Conservation (phyloP, 768 basidiomycete genomes). For the Mrakia blollopis region DNA sequence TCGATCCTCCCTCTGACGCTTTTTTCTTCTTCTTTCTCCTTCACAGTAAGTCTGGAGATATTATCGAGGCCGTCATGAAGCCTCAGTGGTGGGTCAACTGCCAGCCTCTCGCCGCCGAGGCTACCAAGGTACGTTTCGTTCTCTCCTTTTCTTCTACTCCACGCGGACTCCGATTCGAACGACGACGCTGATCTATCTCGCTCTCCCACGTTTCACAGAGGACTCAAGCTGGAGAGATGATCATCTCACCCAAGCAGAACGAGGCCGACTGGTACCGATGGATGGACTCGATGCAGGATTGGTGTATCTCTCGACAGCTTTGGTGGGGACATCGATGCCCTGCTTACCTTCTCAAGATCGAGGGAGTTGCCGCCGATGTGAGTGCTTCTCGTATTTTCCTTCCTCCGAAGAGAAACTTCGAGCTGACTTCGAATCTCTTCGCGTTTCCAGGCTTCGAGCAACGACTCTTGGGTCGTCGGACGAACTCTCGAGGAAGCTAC, state of each 20-base stretch:
- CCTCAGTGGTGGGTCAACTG: conserved; percentile 99
- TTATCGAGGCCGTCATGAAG: conserved; percentile 91
- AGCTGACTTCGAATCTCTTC: neutral
- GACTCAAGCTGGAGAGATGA: conserved; percentile 77
- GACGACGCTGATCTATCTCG: neutral
- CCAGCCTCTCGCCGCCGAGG: conserved; percentile 82
- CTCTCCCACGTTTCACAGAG: conserved; percentile 53
- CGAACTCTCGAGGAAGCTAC: conserved; percentile 70
- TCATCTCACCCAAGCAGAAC: conserved; percentile 74
- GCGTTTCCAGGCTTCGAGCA: conserved; percentile 55
- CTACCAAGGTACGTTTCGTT: conserved; percentile 59
- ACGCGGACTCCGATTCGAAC: no score
- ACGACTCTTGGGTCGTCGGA: conserved; percentile 87
- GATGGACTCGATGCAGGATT: conserved; percentile 92
- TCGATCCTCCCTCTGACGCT: neutral
- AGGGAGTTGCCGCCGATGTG: conserved; percentile 64
- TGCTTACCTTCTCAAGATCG: conserved; percentile 83
- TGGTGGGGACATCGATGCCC: conserved; percentile 99
- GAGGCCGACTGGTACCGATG: conserved; percentile 95
- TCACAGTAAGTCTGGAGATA: conserved; percentile 83
- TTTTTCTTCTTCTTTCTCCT: neutral
- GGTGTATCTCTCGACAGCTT: conserved; percentile 97
- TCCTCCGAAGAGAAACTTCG: neutral
- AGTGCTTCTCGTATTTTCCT: conserved; percentile 29
- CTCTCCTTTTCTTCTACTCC: neutral